Conservation (phyloP, 306 rosid genomes). For the Senna siamea region DNA sequence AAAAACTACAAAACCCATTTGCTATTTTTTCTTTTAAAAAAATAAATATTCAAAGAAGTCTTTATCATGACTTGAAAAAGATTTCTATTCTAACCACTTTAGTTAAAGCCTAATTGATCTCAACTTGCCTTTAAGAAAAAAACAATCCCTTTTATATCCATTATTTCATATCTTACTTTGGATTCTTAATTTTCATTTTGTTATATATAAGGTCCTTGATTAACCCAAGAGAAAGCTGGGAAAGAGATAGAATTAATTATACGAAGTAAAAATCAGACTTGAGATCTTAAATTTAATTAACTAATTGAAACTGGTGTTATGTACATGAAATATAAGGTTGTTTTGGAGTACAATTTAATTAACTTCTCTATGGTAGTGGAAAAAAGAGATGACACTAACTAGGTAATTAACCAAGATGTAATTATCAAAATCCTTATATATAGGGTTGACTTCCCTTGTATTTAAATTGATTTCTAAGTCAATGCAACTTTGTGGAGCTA, state of each 20-base stretch:
- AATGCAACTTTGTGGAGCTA: background rate
- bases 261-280: no score
- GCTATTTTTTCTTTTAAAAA: background rate
- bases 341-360: no score
- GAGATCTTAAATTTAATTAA: no score
- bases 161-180: background rate
- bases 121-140: background rate
- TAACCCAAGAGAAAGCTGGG: no score
- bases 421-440: background rate
- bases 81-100: background rate
- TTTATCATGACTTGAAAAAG: background rate
- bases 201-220: background rate
- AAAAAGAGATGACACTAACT: background rate
- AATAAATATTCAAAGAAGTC: background rate
- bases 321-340: no score
- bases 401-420: background rate
- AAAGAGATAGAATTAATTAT: no score
- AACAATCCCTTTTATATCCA: background rate
- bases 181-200: background rate
- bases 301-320: no score
- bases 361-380: background rate
- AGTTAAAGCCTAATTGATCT: background rate
- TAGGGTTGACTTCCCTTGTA: conserved; percentile 15
- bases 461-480: background rate
- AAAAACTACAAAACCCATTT: conserved; percentile 19